A percentile compares a stretch with the other conserved stretches of the same genome.
Evolutionary conservation across 768 basidiomycete genomes (phyloP).

Genomic region (Guyanaporus albipodus): DNA sequence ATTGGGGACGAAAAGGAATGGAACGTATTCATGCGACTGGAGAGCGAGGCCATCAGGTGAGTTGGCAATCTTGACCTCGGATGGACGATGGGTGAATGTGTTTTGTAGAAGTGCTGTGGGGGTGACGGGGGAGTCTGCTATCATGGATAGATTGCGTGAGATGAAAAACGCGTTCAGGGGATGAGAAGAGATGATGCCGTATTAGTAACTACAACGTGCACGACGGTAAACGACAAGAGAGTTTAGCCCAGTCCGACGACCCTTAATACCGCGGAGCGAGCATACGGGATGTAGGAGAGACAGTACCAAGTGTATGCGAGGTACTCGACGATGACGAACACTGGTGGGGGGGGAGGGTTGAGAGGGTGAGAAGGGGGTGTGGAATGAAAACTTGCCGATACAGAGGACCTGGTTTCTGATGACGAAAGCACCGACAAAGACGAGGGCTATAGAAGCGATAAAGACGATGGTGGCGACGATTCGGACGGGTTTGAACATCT

Average conservation of each 20-base stretch:
- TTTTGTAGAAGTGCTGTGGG: conserved; percentile 47
- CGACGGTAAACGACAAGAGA: too few relatives aligned
- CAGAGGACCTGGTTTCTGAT: conserved; percentile 59
- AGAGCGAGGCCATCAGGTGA: conserved; percentile 59
- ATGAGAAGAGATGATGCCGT: too few relatives aligned
- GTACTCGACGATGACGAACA: conserved; percentile 90
- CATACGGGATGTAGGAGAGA: conserved; percentile 88
- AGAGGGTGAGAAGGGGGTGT: not conserved
- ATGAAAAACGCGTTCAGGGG: conserved; percentile 83
- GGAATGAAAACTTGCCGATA: conserved; percentile 32
- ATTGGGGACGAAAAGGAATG: conserved; percentile 92
- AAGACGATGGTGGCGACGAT: conserved; percentile 77
- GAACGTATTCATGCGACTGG: conserved; percentile 92
- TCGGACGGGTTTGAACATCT: conserved; percentile 97
- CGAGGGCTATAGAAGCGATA: conserved; percentile 72
- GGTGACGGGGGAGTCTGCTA: conserved; percentile 39
- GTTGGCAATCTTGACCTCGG: conserved; percentile 20
- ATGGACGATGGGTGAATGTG: not conserved
- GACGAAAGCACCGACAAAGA: conserved; percentile 85
- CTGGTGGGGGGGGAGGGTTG: conserved; percentile 33
- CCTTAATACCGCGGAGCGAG: conserved; percentile 68
- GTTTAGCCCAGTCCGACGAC: conserved; percentile 45
- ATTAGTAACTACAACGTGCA: not conserved
- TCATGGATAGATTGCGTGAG: conserved; percentile 74
- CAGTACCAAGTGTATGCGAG: conserved; percentile 90